These are phyloP conservation scores for Yamadazyma epiphylla DNA, from an alignment of 1,139 yeast species.

Conservation along the genomic window DNA sequence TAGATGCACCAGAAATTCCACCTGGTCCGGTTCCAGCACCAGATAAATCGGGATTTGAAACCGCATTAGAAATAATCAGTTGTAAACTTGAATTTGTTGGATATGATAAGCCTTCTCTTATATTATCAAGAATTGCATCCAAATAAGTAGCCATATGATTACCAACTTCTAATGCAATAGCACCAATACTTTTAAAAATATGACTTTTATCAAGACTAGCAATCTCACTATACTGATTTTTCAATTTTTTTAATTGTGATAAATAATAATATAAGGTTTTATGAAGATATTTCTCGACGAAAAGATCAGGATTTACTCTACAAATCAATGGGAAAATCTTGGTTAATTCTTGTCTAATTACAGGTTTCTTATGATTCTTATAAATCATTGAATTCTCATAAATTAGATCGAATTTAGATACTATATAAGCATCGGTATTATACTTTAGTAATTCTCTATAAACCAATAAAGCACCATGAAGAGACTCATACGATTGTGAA, in stretches of 20 bases:
- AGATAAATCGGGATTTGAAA: constrained; percentile 17
- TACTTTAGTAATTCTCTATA: constrained; percentile 78
- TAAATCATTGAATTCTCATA: constrained; percentile 73
- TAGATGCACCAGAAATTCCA: constrained; percentile 9
- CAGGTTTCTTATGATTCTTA: constrained; percentile 71
- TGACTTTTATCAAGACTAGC: constrained; percentile 64
- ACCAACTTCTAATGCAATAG: constrained; percentile 78
- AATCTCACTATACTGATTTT: constrained; percentile 37
- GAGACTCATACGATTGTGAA: constrained; percentile 53
- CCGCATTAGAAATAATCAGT: constrained; percentile 42
- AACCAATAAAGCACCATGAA: constrained; percentile 83
- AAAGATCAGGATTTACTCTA: constrained; percentile 68
- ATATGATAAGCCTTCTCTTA: constrained; percentile 72
- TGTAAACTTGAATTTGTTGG: constrained; percentile 38
- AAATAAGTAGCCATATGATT: constrained; percentile 85
- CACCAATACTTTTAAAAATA: constrained; percentile 80
- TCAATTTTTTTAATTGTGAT: constrained; percentile 70
- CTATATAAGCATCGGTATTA: constrained; percentile 49
- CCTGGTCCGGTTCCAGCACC: too few species aligned
- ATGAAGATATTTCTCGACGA: constrained; percentile 79
- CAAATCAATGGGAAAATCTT: constrained; percentile 81
- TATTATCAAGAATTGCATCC: constrained; percentile 79
- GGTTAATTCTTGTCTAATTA: constrained; percentile 80
- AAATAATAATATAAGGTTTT: constrained; percentile 75
- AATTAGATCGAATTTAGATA: constrained; percentile 62